Base-by-base conservation (phyloP, 805 yeast genomes). In the Torulaspora indica region DNA sequence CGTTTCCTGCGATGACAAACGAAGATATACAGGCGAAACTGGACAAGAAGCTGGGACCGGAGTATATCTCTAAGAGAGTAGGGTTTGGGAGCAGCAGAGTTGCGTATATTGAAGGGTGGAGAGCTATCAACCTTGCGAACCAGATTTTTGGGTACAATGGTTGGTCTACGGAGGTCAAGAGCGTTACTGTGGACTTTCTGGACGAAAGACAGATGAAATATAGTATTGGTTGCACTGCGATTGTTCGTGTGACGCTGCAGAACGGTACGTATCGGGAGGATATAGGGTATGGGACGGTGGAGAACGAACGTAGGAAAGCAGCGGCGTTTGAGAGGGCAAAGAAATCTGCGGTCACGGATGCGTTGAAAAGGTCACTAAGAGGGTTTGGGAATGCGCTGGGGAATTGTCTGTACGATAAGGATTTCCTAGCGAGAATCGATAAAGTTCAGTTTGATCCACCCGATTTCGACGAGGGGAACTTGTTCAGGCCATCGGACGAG, bases 281-380 rank as follows among this genome's bases (percentile, higher is more conserved):
- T 64, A 77, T 85, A 35, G 95, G 95, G 0, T 85, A 85, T 60
- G 95, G 95, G n/a, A 79, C 79, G 38, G 78, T 82, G 13, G 93
- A 85, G 38, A 84, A 83, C 58, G 85, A 86, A 35, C 75, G 78
- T 39, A 72, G 80, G 17, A 82, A 81, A 56, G 79, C 89, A 0
- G 76, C 76, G 64, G 95, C 93, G 0, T 85, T 85, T 60, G 95
- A 85, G 55, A 84, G 85, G 55, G 84, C 90, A 45, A 84, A 82
- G 63, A 85, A 85, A 55, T 90, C 86, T 51, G 93, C 93, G 0
- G 78, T 82, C 36, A 85, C 95, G 0, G 95, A 85, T 66, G 95
- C 86, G 0, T 64, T 85, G 56, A 85, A 85, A 58, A 69, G 95
- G 51, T 84, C 90, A 17, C 69, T 85, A 47, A 73, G 95, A 58